Conservation (phyloP, 305 asterid genomes). For the Ajuga reptans region DNA sequence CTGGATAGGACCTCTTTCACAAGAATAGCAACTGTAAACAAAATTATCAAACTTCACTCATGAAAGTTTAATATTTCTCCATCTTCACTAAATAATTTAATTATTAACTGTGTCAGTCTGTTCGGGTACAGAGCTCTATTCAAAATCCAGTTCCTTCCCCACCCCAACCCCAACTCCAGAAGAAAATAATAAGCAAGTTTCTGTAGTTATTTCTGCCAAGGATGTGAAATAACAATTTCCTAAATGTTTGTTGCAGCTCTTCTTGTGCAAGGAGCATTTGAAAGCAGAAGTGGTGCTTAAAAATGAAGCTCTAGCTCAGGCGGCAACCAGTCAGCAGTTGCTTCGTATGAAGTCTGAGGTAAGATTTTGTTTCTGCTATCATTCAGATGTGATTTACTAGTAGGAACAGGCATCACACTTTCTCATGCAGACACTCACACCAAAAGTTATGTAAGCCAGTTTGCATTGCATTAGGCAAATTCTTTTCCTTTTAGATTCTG, state of each 20-base stretch:
- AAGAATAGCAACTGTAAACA: neutral
- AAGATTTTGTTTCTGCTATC: constrained; percentile 17
- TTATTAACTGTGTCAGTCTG: neutral
- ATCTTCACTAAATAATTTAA: neutral
- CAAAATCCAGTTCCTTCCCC: neutral
- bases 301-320: constrained; percentile 51
- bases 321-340: constrained; percentile 38
- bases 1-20: neutral
- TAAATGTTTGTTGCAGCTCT: constrained; percentile 35
- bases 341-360: constrained; percentile 66
- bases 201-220: neutral
- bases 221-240: neutral
- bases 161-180: neutral
- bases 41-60: neutral
- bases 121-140: neutral
- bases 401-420: neutral
- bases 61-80: neutral
- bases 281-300: constrained; percentile 50
- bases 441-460: neutral
- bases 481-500: neutral
- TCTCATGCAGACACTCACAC: neutral
- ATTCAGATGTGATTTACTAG: constrained; percentile 10
- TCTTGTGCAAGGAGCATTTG: constrained; percentile 44
- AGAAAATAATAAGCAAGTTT: neutral
- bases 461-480: neutral